These are phyloP conservation scores for Hysterium pulicare DNA, from an alignment of 2,329 filamentous ascomycete species.

Conservation along the genomic window DNA sequence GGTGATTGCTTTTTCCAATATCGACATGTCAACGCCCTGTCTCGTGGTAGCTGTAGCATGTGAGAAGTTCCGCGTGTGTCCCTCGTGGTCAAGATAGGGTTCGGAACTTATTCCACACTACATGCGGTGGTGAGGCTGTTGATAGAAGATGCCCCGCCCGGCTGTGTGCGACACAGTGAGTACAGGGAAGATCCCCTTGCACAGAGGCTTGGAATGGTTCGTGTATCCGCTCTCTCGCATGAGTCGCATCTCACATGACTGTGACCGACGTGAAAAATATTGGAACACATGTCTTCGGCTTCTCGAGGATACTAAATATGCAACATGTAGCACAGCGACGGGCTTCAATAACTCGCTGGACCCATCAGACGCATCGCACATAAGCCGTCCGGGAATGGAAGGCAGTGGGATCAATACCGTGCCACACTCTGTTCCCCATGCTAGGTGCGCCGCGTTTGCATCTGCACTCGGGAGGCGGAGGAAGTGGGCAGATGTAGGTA, in stretches of 20 bases:
- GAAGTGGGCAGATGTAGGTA: not conserved
- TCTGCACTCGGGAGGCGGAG: not conserved
- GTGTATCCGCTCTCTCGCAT: not conserved
- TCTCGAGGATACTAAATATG: not conserved
- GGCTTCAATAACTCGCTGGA: not conserved
- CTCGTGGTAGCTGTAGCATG: not conserved
- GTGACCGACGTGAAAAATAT: not conserved
- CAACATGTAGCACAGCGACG: not conserved
- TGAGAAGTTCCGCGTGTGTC: not conserved
- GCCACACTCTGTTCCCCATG: not conserved
- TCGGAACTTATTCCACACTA: not conserved
- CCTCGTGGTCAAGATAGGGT: constrained; percentile 2
- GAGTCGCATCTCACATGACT: not conserved
- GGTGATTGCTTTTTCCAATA: constrained; percentile 1
- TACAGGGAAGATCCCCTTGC: not conserved
- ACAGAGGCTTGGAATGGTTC: not conserved
- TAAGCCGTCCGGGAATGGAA: not conserved
- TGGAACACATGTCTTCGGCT: not conserved
- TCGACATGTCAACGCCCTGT: not conserved
- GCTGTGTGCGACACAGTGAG: not conserved
- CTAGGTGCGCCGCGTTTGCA: not conserved
- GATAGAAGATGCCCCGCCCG: not conserved
- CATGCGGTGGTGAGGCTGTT: not conserved
- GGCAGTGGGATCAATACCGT: not conserved
- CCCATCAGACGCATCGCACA: not conserved